Conservation (phyloP, 306 rosid species). For the Vigna mungo region DNA sequence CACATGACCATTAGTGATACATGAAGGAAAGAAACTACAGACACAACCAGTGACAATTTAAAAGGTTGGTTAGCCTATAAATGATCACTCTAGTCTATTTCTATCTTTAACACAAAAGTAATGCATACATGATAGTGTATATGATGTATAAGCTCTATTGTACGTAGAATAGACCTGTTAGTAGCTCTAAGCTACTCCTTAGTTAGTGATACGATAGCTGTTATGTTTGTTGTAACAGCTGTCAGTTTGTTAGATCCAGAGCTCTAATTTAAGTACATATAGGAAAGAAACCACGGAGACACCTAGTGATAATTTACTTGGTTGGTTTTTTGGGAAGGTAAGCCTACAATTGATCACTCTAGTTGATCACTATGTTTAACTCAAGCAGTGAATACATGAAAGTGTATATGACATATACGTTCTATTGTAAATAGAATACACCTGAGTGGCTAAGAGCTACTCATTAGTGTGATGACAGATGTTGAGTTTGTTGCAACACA, state of each 20-base stretch:
- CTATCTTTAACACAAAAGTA: slow-evolving; percentile 17
- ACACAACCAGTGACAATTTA: background rate
- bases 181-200: too few relatives aligned
- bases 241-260: too few relatives aligned
- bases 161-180: too few relatives aligned
- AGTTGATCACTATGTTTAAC: background rate
- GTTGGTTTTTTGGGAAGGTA: background rate
- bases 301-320: background rate
- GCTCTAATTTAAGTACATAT: background rate
- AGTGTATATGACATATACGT: too few relatives aligned
- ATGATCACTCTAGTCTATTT: background rate
- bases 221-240: too few relatives aligned
- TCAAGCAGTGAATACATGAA: background rate
- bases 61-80: background rate
- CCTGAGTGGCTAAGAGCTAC: too few relatives aligned
- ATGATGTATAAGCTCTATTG: too few relatives aligned
- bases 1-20: background rate
- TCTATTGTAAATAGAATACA: too few relatives aligned
- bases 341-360: background rate
- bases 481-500: too few relatives aligned
- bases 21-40: slow-evolving; percentile 5
- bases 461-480: too few relatives aligned
- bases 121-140: background rate
- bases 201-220: too few relatives aligned
- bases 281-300: slow-evolving; percentile 3